These are phyloP conservation scores for Aegle marmelos DNA, from an alignment of 345 rosid species.

Conservation along the genomic window DNA sequence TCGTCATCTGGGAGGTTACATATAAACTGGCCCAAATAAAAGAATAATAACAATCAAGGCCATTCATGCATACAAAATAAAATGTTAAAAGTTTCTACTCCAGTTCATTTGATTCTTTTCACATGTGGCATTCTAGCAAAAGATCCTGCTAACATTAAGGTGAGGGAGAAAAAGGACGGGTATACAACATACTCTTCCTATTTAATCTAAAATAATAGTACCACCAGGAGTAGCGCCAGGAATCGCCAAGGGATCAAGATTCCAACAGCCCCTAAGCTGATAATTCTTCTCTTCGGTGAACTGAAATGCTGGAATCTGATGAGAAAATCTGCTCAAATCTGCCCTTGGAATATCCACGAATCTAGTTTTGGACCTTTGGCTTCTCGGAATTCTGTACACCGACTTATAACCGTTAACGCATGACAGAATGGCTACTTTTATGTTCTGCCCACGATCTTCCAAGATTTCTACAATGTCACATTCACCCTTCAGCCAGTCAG, in stretches of 20 bases:
- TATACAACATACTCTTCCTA: neutral
- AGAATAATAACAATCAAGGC: neutral
- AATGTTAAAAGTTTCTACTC: neutral
- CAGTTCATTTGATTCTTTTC: conserved; percentile 1
- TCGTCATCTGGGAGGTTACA: neutral
- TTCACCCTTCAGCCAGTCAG: conserved; percentile 26
- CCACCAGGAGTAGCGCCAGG: conserved; percentile 4
- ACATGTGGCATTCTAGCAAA: conserved; percentile 1
- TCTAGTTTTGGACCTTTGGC: conserved; percentile 24
- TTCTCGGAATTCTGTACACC: conserved; percentile 35
- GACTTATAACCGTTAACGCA: conserved; percentile 14
- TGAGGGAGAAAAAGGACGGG: neutral
- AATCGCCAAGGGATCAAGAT: conserved; percentile 44
- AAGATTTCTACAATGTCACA: conserved; percentile 46
- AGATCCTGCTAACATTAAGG: neutral
- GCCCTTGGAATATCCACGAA: conserved; percentile 25
- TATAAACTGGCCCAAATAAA: neutral
- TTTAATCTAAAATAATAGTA: conserved; percentile 23
- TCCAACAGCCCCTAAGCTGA: conserved; percentile 32
- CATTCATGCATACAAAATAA: neutral
- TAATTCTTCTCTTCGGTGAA: conserved; percentile 15
- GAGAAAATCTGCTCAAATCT: conserved; percentile 47
- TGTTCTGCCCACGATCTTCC: conserved; percentile 24
- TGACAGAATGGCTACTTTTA: conserved; percentile 28
- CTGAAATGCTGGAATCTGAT: conserved; percentile 48